Base-by-base conservation (phyloP, 257 asterid genomes). In the Solanum neorickii region DNA sequence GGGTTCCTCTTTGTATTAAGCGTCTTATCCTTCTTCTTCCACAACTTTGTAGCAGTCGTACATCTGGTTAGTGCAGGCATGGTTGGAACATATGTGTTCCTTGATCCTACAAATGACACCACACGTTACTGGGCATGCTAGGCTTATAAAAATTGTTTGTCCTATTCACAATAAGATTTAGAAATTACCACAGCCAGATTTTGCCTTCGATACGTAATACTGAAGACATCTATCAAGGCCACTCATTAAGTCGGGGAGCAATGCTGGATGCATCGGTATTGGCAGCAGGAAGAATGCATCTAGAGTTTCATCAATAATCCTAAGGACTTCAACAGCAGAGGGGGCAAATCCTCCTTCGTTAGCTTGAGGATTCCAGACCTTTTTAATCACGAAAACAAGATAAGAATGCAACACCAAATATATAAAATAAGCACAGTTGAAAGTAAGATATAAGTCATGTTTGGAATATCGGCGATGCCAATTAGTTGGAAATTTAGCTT, bases 41-140 rank as follows among this genome's bases (percentile, higher is more conserved):
- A 94, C 86, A 87, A 94, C 82, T 91, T 93, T 41, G 95, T 87
- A 46, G 89, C 98, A 16, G 86, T 87, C 6, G 95, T 91, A 87
- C 99, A 96, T 90, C 99, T 91, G 68, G 99, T 96, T 89, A 97
- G 90, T 80, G 98, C 97, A 47, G 99, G 99, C 98, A 96, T 90
- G 5, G 95, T 91, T 69, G 99, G 99, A 84, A 94, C 89, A 66
- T 92, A 96, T 16, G 89, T 92, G 92, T 88, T 96, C 89, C 93
- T 93, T 90, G 98, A 93, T 87, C 99, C 99, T 97, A 93, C 83
- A 83, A 12, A 75, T 4, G 47, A 60, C 23, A 85, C 65, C 29
- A 60, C 80, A 66, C 6, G 75, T 86, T 65, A 83, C 39, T 16
- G 59, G 35, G 75, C 49, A 42, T 44, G 41, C 85, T 27, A 80